Conservation (phyloP, 306 rosid species). For the Quercus alba region DNA sequence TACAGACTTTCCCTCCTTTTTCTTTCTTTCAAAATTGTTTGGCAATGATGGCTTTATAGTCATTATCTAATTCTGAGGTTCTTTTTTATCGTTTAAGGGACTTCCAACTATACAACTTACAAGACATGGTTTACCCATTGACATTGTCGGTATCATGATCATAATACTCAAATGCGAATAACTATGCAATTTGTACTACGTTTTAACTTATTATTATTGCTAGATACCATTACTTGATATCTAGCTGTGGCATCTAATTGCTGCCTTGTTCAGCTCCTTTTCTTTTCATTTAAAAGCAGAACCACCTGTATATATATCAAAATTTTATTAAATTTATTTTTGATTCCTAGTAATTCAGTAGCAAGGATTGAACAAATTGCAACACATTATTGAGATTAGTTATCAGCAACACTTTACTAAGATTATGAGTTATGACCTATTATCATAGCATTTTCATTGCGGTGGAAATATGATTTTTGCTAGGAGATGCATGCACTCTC, state of each 20-base stretch:
- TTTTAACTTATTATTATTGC: background rate
- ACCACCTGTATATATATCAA: background rate
- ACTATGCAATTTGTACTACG: background rate
- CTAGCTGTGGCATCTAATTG: slow-evolving; percentile 1
- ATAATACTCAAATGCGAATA: background rate
- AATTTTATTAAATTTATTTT: background rate
- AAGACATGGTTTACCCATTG: background rate
- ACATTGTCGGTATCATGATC: background rate
- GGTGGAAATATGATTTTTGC: background rate
- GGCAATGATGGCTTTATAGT: background rate
- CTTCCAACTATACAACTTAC: background rate
- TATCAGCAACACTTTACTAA: background rate
- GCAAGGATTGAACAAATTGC: background rate
- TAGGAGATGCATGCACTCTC: background rate
- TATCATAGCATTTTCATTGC: background rate
- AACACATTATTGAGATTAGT: background rate
- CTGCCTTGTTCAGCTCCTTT: background rate
- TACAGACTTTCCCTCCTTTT: background rate
- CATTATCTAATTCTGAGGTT: background rate
- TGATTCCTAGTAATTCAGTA: background rate
- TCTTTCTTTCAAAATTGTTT: background rate
- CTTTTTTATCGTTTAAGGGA: background rate
- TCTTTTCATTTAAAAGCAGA: background rate
- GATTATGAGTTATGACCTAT: background rate
- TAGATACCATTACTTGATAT: background rate